These are phyloP conservation scores for Gymnopus androsaceus DNA, from an alignment of 1,284 basidiomycete genomes.

Conservation along the genomic window DNA sequence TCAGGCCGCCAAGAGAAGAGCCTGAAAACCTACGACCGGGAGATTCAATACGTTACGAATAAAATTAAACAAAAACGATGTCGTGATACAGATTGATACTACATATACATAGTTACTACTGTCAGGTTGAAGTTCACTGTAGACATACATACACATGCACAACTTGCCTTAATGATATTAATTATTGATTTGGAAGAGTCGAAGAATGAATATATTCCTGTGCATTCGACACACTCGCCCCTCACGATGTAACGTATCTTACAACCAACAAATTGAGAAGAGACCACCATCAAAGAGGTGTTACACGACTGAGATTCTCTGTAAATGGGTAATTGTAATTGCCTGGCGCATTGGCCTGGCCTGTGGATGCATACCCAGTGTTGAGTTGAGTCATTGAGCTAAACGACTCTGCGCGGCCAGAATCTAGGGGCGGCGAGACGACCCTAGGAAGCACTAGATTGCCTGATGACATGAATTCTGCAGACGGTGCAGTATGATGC, in stretches of 20 bases:
- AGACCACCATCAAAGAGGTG: neutral
- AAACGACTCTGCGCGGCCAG: neutral
- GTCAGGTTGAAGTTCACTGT: too few relatives aligned
- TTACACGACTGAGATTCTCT: neutral
- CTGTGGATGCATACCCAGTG: neutral
- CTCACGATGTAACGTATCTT: neutral
- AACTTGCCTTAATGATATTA: neutral
- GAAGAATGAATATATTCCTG: neutral
- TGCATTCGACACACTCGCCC: neutral
- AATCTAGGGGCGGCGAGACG: neutral
- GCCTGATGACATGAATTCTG: conserved; percentile 40
- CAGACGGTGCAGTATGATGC: conserved; percentile 45
- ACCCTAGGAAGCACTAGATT: neutral
- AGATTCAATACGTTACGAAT: too few relatives aligned
- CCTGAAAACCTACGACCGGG: too few relatives aligned
- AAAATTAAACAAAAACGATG: too few relatives aligned
- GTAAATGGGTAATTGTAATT: conserved; percentile 6
- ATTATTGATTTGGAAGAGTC: neutral
- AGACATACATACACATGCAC: neutral
- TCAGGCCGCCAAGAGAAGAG: too few relatives aligned
- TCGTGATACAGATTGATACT: neutral
- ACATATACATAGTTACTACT: neutral
- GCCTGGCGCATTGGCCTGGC: neutral
- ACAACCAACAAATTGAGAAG: too few relatives aligned
- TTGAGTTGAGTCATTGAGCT: neutral